These are phyloP conservation scores for Salvia hispanica DNA, from an alignment of 257 asterid genomes.

Conservation along the genomic window DNA sequence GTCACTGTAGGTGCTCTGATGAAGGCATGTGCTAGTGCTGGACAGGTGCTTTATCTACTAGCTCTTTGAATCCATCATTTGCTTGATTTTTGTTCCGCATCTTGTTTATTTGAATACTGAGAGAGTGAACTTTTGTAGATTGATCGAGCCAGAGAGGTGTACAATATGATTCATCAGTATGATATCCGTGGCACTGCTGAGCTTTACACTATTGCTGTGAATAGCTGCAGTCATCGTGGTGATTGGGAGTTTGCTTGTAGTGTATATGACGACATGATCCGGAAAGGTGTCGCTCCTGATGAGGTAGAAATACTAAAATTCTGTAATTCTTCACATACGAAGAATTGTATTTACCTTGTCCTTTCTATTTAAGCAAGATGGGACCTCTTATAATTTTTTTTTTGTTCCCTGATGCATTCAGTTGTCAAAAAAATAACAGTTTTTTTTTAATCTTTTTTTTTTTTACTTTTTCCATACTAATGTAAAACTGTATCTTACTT, in stretches of 20 bases:
- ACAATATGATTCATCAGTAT: constrained; percentile 75
- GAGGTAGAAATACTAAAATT: constrained; percentile 59
- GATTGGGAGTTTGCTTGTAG: constrained; percentile 93
- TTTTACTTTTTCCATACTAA: constrained; percentile 4
- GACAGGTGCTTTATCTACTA: constrained; percentile 58
- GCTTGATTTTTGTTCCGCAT: constrained; percentile 26
- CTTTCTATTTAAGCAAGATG: background rate
- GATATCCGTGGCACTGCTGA: constrained; percentile 88
- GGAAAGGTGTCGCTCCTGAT: constrained; percentile 81
- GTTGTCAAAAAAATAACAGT: constrained; percentile 12
- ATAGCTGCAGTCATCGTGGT: constrained; percentile 88
- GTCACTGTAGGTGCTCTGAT: constrained; percentile 92
- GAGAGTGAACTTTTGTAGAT: constrained; percentile 47
- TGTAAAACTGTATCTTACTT: constrained; percentile 22
- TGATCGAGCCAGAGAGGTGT: constrained; percentile 82
- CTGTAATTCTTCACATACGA: constrained; percentile 14
- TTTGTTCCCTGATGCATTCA: constrained; percentile 20
- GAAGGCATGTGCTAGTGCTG: constrained; percentile 87
- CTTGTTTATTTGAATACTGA: constrained; percentile 23
- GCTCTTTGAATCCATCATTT: constrained; percentile 26
- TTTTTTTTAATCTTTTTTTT: background rate
- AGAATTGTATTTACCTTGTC: background rate
- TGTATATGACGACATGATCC: constrained; percentile 81
- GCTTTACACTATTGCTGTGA: constrained; percentile 93
- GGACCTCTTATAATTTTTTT: constrained; percentile 14